These are phyloP conservation scores for Xerocomus cyaneibrunnescens DNA, from an alignment of 1,284 basidiomycete genomes.

Conservation along the genomic window DNA sequence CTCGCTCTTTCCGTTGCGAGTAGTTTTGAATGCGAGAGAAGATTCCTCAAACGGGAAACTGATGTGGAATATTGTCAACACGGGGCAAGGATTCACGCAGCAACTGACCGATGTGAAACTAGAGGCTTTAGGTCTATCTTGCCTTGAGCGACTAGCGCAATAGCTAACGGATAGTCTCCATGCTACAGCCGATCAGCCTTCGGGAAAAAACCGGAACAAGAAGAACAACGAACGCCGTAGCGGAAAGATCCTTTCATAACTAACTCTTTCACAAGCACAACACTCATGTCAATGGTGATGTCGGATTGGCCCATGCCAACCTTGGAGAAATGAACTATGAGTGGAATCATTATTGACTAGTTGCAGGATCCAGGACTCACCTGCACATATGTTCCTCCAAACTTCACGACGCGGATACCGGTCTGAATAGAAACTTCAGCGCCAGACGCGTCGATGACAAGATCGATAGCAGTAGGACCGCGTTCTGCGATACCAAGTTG, in stretches of 20 bases:
- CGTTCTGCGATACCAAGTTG: conserved; percentile 59
- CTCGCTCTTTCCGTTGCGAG: conserved; percentile 75
- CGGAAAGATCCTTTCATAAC: conserved; percentile 86
- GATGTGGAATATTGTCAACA: conserved; percentile 1
- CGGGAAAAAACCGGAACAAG: neutral
- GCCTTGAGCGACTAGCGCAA: conserved; percentile 76
- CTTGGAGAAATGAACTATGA: conserved; percentile 35
- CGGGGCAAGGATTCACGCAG: neutral
- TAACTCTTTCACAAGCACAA: conserved; percentile 73
- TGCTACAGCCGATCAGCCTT: conserved; percentile 45
- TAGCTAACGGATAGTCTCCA: conserved; percentile 84
- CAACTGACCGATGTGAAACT: conserved; percentile 77
- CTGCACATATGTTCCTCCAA: conserved; percentile 74
- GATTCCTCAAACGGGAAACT: conserved; percentile 78
- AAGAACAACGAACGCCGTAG: conserved; percentile 59
- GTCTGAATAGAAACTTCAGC: conserved; percentile 87
- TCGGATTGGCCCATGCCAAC: conserved; percentile 75
- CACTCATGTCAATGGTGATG: conserved; percentile 60
- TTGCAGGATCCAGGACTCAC: conserved; percentile 32
- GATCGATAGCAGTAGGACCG: conserved; percentile 60
- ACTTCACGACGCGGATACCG: conserved; percentile 71
- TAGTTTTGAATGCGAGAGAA: conserved; percentile 77
- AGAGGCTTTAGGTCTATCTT: conserved; percentile 86
- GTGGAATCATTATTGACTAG: conserved; percentile 3
- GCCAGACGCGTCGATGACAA: conserved; percentile 85